These are phyloP conservation scores for Schizothecium vesticola DNA, from an alignment of 495 filamentous ascomycete species.

Conservation along the genomic window DNA sequence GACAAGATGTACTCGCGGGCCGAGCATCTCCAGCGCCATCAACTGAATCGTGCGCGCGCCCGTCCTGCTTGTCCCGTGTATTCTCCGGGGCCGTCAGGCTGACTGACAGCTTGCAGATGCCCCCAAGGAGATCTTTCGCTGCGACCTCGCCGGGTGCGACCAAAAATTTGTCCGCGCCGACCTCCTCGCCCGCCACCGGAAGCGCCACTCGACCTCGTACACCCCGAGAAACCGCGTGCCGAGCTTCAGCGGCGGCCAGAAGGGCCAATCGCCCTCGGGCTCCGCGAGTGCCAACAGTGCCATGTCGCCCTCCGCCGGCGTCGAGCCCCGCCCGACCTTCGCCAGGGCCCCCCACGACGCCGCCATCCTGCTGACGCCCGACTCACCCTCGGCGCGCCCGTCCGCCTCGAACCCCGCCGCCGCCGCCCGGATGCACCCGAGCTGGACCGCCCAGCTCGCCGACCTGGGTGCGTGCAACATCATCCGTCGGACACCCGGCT, in stretches of 20 bases:
- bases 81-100: neutral
- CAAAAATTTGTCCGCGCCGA: conserved; percentile 92
- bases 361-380: conserved; percentile 39
- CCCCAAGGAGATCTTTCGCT: conserved; percentile 92
- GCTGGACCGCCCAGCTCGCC: conserved; percentile 35
- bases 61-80: neutral
- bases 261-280: conserved; percentile 24
- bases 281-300: conserved; percentile 15
- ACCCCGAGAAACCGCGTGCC: conserved; percentile 88
- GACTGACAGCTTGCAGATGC: conserved; percentile 59
- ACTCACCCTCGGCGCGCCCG: conserved; percentile 31
- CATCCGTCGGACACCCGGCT: conserved; percentile 40
- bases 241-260: conserved; percentile 50
- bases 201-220: conserved; percentile 85
- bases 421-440: conserved; percentile 15
- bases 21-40: conserved; percentile 72
- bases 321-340: conserved; percentile 32
- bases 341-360: conserved; percentile 43
- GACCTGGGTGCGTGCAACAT: conserved; percentile 35
- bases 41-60: conserved; percentile 39
- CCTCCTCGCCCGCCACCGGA: conserved; percentile 82
- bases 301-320: conserved; percentile 26
- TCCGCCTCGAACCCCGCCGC: conserved; percentile 19
- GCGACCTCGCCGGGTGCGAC: conserved; percentile 82
- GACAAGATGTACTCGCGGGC: conserved; percentile 93